Evolutionary conservation across 192 early-diverging fungal genomes (phyloP), one percentile per base, ranked within the genome.

Genomic region (Backusella parvicylindrica): DNA sequence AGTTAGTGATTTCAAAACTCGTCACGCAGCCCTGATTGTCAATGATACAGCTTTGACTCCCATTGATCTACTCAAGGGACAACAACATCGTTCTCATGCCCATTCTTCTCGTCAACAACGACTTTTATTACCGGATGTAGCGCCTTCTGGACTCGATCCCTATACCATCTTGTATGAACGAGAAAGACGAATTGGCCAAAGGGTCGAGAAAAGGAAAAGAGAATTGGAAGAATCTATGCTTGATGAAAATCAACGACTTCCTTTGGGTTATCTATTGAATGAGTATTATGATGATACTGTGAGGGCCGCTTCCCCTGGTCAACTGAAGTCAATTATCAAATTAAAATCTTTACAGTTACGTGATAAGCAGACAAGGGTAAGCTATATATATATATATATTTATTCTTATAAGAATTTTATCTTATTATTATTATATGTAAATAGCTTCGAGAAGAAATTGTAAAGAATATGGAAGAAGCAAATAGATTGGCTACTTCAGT

Each of bases 261-360:
- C 92, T 4, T 68, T 84, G 70, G 84, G 81, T 6, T 72, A 84
- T 30, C 33, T 80, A 11, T 76, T 77, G 16, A 65, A 79, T 2
- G 77, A 79, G 26, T 77, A 87, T 49, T 82, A 81, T 71, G 77
- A 77, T 23, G 81, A 76, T 26, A 84, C 75, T 1, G 68, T 70
- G 23, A 37, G 37, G n/a, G 64, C 31, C 3, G 79, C 74, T 40
- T 81, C 86, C 18, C 87, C 86, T 63, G 80, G 84, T 37, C 92
- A 95, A 67, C 77, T 97, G 1, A 83, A 89, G 50, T 91, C 93
- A 21, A 79, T 96, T 18, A 92, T 97, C 69, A 93, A 98, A 80
- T 81, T 97, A 72, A 96, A 95, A 81, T 80, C 89, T 2, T 85
- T 99, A 13, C 86, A 90, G 37, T 81, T 99, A 65, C 80, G 94